Percentiles rank a stretch among this genome's conserved stretches.
Evolutionary conservation across 148 eudicot genomes (phyloP).

Genomic region (Fagopyrum tataricum): DNA sequence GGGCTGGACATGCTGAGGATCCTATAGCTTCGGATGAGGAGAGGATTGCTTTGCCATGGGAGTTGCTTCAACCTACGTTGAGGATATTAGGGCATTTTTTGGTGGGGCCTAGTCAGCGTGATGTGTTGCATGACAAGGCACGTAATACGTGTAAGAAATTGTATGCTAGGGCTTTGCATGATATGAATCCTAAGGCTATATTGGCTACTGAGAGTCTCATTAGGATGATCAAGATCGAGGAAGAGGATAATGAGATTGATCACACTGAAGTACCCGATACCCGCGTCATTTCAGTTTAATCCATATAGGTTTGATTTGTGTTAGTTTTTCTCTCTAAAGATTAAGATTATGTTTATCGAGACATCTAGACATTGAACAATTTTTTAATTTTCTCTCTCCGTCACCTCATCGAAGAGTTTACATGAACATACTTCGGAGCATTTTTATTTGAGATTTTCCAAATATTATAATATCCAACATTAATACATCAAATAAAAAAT

Average conservation of each 20-base stretch:
- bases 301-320: too few species aligned
- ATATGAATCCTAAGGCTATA: constrained; percentile 64
- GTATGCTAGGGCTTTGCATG: constrained; percentile 64
- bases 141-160: constrained; percentile 51
- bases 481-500: too few species aligned
- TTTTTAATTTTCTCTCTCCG: too few species aligned
- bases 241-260: constrained; percentile 30
- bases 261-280: constrained; percentile 44
- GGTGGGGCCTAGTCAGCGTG: constrained; percentile 27
- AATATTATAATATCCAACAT: too few species aligned
- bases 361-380: too few species aligned
- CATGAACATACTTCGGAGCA: too few species aligned
- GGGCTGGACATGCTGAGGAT: constrained; percentile 26
- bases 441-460: too few species aligned
- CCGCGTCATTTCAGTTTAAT: constrained; percentile 30
- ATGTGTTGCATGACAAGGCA: constrained; percentile 43
- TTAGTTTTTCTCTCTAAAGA: too few species aligned
- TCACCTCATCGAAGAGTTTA: too few species aligned
- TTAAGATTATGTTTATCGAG: too few species aligned
- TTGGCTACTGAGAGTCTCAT: constrained; percentile 64
- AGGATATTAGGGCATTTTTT: constrained; percentile 83
- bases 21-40: not conserved
- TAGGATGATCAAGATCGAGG: constrained; percentile 41
- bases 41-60: constrained; percentile 77
- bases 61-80: constrained; percentile 59